phyloP scores from a whole-genome alignment of 352 stramenopile species.

The Phytophthora chlamydospora region DNA sequence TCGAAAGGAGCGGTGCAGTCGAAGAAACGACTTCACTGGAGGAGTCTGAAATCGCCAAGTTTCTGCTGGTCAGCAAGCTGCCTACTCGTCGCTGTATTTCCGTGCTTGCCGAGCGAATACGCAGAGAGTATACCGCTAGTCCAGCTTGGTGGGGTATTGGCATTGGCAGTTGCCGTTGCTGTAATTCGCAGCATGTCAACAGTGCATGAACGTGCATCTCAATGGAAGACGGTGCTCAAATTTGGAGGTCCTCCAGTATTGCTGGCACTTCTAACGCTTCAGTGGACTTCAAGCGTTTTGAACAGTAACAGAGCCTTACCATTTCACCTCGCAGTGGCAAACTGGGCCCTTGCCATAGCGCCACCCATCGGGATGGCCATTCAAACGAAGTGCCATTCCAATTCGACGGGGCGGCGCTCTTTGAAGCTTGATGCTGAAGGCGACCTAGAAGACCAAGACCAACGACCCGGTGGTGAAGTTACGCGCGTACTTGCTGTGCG shows the following conservation, averaged over 20 bases:
- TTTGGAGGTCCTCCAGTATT: constrained; percentile 25
- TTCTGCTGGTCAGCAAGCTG: constrained; percentile 53
- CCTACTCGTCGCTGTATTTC: constrained; percentile 66
- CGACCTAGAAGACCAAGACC: constrained; percentile 21
- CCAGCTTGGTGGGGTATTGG: constrained; percentile 41
- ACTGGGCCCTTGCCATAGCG: constrained; percentile 51
- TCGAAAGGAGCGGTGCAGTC: not conserved
- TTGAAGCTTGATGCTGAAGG: constrained; percentile 10
- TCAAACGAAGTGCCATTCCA: constrained; percentile 18
- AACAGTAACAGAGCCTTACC: constrained; percentile 36
- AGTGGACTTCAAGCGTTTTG: constrained; percentile 49
- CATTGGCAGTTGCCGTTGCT: constrained; percentile 6
- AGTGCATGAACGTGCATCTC: constrained; percentile 5
- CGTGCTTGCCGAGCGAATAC: constrained; percentile 65
- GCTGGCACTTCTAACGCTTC: constrained; percentile 42
- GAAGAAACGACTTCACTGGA: constrained; percentile 5
- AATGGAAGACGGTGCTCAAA: constrained; percentile 20
- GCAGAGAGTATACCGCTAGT: constrained; percentile 59
- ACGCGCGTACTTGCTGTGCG: constrained; percentile 26
- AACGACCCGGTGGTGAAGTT: constrained; percentile 9
- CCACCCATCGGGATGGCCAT: constrained; percentile 39
- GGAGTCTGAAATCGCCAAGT: constrained; percentile 17
- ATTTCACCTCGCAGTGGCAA: constrained; percentile 42
- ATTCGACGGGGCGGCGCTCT: not conserved
- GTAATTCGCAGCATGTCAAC: constrained; percentile 8